A percentile compares a stretch with the other conserved stretches of the same genome.
Evolutionary conservation across 2,329 filamentous ascomycete genomes (phyloP).

Genomic region (Aspergillus ochraceus): DNA sequence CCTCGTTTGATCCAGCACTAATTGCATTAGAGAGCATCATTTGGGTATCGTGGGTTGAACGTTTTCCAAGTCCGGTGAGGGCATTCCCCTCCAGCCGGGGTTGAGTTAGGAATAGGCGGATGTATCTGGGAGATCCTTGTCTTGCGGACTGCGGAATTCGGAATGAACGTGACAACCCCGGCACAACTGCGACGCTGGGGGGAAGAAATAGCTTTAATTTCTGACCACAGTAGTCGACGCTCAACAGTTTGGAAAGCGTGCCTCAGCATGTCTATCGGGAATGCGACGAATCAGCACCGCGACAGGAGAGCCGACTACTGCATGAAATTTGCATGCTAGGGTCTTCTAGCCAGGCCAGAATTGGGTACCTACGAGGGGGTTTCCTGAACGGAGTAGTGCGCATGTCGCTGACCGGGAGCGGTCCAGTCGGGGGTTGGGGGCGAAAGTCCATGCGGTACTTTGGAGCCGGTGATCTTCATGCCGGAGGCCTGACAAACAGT

Average conservation of each 20-base stretch:
- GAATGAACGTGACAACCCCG: background rate
- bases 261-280: background rate
- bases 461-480: background rate
- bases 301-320: background rate
- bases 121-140: background rate
- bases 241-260: background rate
- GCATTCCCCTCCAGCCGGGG: background rate
- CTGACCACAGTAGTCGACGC: background rate
- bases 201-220: background rate
- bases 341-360: background rate
- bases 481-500: background rate
- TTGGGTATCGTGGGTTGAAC: background rate
- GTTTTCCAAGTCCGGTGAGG: background rate
- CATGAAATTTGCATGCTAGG: background rate
- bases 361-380: background rate
- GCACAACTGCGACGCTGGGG: background rate
- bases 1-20: background rate
- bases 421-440: background rate
- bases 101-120: background rate
- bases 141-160: background rate
- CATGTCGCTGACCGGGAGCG: too few species aligned
- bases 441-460: too few species aligned
- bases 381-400: too few species aligned
- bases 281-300: background rate
- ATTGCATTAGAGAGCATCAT: background rate